Evolutionary conservation across 139 green algal species (phyloP), one percentile per base, ranked within the genome.

Genomic region (Asterochloris sp.): DNA sequence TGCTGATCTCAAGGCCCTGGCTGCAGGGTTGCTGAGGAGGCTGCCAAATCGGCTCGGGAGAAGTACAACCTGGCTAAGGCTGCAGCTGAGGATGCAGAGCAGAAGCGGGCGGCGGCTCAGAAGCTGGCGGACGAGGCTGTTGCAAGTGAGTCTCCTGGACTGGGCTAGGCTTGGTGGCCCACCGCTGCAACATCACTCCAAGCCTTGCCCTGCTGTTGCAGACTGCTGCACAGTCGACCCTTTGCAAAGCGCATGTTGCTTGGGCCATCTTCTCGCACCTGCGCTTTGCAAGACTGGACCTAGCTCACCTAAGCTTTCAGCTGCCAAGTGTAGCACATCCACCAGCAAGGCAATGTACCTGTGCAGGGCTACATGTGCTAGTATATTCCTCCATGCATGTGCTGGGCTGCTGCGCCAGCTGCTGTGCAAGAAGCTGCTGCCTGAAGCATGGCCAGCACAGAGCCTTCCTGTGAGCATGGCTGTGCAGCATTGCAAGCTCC

Each of bases 51-150:
- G 76, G 76, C 76, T 47, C 76, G 76, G 60, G 60, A 62, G 60
- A 80, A 80, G 54, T 80, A 80, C 24, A 62, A 80, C 60, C 60
- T 62, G 47, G 76, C 76, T 9, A 80, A 80, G 76, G 12, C 68
- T 17, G 76, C 76, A 47, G 76, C 76, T 80, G 76, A 80, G 67
- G 76, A 80, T 8, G 76, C 76, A 69, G 76, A 80, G 60, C 61
- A 38, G 13, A 62, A 61, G 38, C 76, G 76, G 13, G 16, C 68
- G 21, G 76, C 76, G 23, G 76, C 76, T 69, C 60, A 80, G 60
- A 27, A 62, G 14, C 60, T 80, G 76, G 68, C 26, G 13, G 60
- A 80, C 4, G 76, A 80, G 24, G 76, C 76, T 62, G 60, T 69
- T 69, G 76, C 76, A 69, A 61, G 76, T 80, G 13, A 69, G 76